Base-by-base conservation (phyloP, 2,329 filamentous ascomycete genomes). In the Ophiostoma populinum region DNA sequence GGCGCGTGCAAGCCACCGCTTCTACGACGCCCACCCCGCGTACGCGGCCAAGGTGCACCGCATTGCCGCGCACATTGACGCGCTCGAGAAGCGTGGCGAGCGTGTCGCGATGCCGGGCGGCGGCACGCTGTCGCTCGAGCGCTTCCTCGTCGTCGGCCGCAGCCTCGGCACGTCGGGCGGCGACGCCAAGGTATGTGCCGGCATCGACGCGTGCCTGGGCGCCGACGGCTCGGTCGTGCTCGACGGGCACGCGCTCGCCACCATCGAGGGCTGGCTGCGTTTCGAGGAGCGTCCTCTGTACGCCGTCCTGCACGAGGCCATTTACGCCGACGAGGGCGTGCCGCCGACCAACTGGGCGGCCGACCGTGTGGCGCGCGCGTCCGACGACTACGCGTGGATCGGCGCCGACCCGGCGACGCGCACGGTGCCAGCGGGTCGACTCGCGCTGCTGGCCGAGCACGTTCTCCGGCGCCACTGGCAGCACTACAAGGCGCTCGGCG, bases 1-100 rank as follows among this genome's bases (percentile, higher is more conserved):
- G 4, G 56, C 57, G 11, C 53, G 63, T 42, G 58, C 72, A 25
- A 82, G 81, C 47, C 51, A 66, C 43, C 59, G 56, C 1, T 83
- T 80, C 49, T 80, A 82, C 47, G 46, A 49, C 11, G 74, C 74
- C 43, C 81, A 68, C 40, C 70, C 74, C 0, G 70, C 74, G 40
- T 77, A 82, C 46, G 55, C 67, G n/a, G 58, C 17, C 5, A 27
- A n/a, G n/a, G n/a, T n/a, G n/a, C n/a, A n/a, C n/a, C n/a, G 13
- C 3, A 29, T 42, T n/a, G 24, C 33, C 24, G 9, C 12, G 9
- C 16, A 37, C 7, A 20, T 41, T 11, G 7, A 25, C 25, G 22
- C 27, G 24, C 36, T 40, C 4, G 24, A 34, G 8, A 3, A 22
- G 6, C 2, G 16, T 13, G 17, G 17, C n/a, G 16, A 32, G 5